These are phyloP conservation scores for Rhodocollybia butyracea DNA, from an alignment of 768 basidiomycete species.

Conservation along the genomic window DNA sequence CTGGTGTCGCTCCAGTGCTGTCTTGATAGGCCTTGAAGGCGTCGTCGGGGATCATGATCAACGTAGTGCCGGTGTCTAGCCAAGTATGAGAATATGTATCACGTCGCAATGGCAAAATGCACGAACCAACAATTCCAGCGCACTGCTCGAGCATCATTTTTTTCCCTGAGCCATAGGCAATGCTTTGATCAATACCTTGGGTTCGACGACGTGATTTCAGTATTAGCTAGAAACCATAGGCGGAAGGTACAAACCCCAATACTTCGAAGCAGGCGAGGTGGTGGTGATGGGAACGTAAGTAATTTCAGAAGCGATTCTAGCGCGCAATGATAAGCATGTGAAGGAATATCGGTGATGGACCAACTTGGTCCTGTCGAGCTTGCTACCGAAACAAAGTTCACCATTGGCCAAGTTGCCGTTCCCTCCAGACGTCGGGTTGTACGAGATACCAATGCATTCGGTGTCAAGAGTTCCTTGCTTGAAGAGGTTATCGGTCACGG, in stretches of 20 bases:
- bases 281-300: conserved; percentile 44
- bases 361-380: conserved; percentile 14
- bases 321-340: conserved; percentile 38
- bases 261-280: conserved; percentile 28
- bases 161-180: conserved; percentile 19
- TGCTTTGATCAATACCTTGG: conserved; percentile 51
- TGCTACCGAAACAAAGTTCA: conserved; percentile 54
- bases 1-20: conserved; percentile 34
- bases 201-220: background rate
- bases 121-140: conserved; percentile 49
- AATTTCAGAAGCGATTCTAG: conserved; percentile 40
- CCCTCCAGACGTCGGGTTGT: conserved; percentile 43
- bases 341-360: conserved; percentile 5
- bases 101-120: background rate
- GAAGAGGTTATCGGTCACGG: conserved; percentile 58
- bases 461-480: conserved; percentile 33
- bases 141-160: conserved; percentile 44
- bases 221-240: background rate
- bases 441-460: conserved; percentile 48
- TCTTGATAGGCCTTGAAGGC: conserved; percentile 40
- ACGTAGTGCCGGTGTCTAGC: conserved; percentile 37
- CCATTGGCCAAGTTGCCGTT: conserved; percentile 35
- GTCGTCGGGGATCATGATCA: conserved; percentile 46
- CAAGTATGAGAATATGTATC: background rate
- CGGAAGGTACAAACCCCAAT: conserved; percentile 37